A percentile compares a stretch with the other conserved stretches of the same genome.
Evolutionary conservation across 768 basidiomycete genomes (phyloP).

Genomic region (Auriscalpium vulgare): DNA sequence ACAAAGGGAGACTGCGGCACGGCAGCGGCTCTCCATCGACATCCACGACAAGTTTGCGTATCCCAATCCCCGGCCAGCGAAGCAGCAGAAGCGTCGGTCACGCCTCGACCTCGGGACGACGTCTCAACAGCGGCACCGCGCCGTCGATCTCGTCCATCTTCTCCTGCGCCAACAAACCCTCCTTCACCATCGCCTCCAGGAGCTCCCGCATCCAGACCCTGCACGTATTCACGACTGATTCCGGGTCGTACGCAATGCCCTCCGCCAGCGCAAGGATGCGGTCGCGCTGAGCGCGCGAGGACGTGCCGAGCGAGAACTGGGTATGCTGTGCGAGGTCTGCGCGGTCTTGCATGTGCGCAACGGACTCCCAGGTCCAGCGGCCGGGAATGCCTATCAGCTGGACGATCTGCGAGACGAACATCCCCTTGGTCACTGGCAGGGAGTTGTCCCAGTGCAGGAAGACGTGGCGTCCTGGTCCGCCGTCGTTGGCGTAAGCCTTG

Average conservation of each 20-base stretch:
- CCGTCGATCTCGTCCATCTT: no score
- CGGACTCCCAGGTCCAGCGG: not conserved
- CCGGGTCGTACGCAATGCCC: not conserved
- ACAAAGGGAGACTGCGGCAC: no score
- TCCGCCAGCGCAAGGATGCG: not conserved
- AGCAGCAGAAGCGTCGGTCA: no score
- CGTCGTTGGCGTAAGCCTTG: not conserved
- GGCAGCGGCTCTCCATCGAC: no score
- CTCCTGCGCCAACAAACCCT: not conserved
- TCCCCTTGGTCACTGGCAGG: not conserved
- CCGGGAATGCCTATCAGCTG: not conserved
- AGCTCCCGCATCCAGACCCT: not conserved
- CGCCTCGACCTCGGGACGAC: no score
- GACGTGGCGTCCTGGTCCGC: not conserved
- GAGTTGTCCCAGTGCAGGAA: not conserved
- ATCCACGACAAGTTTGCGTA: no score
- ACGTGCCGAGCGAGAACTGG: not conserved
- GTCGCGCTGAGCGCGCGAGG: not conserved
- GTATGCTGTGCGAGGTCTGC: not conserved
- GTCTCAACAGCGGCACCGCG: no score
- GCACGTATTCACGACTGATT: not conserved
- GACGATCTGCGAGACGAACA: not conserved
- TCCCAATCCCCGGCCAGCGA: no score
- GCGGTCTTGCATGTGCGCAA: not conserved
- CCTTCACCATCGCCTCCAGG: not conserved